Conservation (phyloP, 371 early-diverging fungal genomes). For the Saksenaea oblongispora region DNA sequence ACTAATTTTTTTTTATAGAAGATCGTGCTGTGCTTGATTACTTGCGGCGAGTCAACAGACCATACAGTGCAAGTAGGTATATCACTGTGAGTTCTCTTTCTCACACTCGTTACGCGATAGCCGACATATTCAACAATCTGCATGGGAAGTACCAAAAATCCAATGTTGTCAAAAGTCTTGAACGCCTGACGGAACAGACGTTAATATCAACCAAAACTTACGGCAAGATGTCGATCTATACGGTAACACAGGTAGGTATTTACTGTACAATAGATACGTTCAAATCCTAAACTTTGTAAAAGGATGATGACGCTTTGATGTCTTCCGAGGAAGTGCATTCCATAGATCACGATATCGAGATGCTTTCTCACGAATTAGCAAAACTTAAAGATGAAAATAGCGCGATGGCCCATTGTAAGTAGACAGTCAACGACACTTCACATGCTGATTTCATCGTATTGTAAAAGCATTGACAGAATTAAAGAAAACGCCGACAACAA, state of each 20-base stretch:
- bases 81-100: not conserved
- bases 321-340: not conserved
- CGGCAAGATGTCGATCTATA: constrained; percentile 20
- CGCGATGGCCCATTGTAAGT: not conserved
- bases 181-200: constrained; percentile 10
- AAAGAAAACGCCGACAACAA: constrained; percentile 13
- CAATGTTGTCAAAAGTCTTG: constrained; percentile 12
- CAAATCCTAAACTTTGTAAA: not conserved
- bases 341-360: not conserved
- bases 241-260: constrained; percentile 15
- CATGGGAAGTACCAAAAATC: constrained; percentile 19
- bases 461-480: not conserved
- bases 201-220: constrained; percentile 11
- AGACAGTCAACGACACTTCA: not conserved
- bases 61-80: constrained; percentile 21
- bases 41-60: constrained; percentile 23
- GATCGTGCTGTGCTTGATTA: constrained; percentile 16
- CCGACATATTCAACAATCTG: constrained; percentile 25
- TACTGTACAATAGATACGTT: not conserved
- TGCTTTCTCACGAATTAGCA: not conserved
- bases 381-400: not conserved
- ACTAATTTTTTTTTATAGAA: not conserved
- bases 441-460: not conserved
- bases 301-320: not conserved
- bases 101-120: constrained; percentile 2